Conservation (phyloP, 2,329 filamentous ascomycete genomes). For the Epichloe typhina region DNA sequence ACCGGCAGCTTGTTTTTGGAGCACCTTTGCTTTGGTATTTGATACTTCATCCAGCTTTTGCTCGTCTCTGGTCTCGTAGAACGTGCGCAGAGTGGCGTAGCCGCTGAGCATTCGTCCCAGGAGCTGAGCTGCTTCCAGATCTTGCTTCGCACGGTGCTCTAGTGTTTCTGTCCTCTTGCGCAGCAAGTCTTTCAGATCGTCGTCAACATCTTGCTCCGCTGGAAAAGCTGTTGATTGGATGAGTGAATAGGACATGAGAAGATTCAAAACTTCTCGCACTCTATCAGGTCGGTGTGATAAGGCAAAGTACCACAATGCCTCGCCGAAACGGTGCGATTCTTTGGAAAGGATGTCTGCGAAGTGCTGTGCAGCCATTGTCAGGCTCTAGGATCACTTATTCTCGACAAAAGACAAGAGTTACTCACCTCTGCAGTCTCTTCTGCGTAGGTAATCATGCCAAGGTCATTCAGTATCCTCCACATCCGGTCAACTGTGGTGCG, state of each 20-base stretch:
- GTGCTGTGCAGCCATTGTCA: constrained; percentile 25
- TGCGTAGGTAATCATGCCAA: constrained; percentile 68
- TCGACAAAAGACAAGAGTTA: constrained; percentile 2
- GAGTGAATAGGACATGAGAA: constrained; percentile 77
- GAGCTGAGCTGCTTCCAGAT: constrained; percentile 69
- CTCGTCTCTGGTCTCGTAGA: constrained; percentile 74
- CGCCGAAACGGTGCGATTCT: constrained; percentile 65
- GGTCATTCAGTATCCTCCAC: constrained; percentile 61
- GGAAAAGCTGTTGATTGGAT: constrained; percentile 77
- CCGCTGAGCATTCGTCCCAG: constrained; percentile 79
- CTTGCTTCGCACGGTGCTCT: constrained; percentile 56
- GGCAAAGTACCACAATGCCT: constrained; percentile 82
- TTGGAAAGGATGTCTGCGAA: constrained; percentile 69
- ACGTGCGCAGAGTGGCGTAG: constrained; percentile 80
- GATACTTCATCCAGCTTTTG: constrained; percentile 16
- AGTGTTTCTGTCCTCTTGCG: constrained; percentile 59
- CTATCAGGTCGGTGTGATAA: constrained; percentile 67
- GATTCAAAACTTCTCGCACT: constrained; percentile 72
- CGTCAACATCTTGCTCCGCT: constrained; percentile 56
- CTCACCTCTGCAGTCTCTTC: constrained; percentile 71
- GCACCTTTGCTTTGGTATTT: constrained; percentile 34
- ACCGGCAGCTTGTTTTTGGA: constrained; percentile 55
- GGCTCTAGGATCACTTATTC: constrained; percentile 6
- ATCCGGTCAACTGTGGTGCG: constrained; percentile 67
- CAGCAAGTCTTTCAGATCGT: constrained; percentile 56